Evolutionary conservation across 1,284 basidiomycete species (phyloP).

Genomic region (Leucoagaricus sp.): DNA sequence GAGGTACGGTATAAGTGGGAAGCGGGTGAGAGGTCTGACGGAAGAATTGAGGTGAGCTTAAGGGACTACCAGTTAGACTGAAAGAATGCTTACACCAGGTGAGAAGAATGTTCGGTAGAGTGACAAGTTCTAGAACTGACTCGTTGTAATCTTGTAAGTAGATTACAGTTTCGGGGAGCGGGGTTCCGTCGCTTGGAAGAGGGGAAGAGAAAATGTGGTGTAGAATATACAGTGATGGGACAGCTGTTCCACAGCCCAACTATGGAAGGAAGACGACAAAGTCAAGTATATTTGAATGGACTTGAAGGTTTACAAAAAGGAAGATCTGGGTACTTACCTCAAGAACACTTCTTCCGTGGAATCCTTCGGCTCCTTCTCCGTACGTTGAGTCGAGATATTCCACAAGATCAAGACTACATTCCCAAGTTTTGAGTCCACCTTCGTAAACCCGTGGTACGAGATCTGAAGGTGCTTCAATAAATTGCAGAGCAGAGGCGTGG

Average conservation of each 20-base stretch:
- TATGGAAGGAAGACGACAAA: constrained; percentile 30
- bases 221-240: constrained; percentile 81
- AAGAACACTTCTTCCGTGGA: constrained; percentile 21
- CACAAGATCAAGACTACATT: constrained; percentile 90
- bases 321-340: constrained; percentile 19
- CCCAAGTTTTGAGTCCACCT: constrained; percentile 98
- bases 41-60: background rate
- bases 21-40: constrained; percentile 51
- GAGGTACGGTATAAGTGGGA: constrained; percentile 39
- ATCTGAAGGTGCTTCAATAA: constrained; percentile 84
- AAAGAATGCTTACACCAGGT: constrained; percentile 71
- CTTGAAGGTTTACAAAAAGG: background rate
- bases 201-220: constrained; percentile 54
- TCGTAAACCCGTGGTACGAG: constrained; percentile 93
- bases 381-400: constrained; percentile 43
- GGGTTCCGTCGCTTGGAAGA: constrained; percentile 12
- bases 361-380: constrained; percentile 34
- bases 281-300: background rate
- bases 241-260: constrained; percentile 92
- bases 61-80: constrained; percentile 10
- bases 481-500: constrained; percentile 44
- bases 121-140: constrained; percentile 82
- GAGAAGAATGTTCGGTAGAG: constrained; percentile 87
- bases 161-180: constrained; percentile 49
- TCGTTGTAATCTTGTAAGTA: constrained; percentile 94